Base-by-base conservation (phyloP, 257 asterid genomes). In the Mentha longifolia region DNA sequence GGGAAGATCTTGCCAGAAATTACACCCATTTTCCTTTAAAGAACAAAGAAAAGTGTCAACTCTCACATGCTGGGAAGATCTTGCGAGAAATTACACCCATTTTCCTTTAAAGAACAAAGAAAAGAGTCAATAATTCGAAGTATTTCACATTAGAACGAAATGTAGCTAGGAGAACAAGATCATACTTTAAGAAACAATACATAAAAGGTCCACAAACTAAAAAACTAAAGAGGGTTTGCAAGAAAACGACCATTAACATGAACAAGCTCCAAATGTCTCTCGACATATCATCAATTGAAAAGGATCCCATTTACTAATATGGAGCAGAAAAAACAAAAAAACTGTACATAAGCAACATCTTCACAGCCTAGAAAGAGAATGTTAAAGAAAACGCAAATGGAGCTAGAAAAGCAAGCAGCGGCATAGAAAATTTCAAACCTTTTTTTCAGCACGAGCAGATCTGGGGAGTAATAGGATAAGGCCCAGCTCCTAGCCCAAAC, bases 1-100 rank as follows among this genome's bases (percentile, higher is more conserved):
- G 99, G 99, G 82, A 92, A 89, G 59, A 95, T 50, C 83, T 92
- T 92, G 55, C 98, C 90, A 65, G 98, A 95, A 83, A 95, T 88
- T 9, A 86, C 83, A 52, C 99, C 99, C 99, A 95, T 82, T 79
- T 78, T 66, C 83, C 96, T 82, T 30, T 30, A 71, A 19, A 31
- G 4, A 50, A 31, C 30, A 37, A 45, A 61, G 7, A 64, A 60
- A 4, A 39, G 9, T n/a, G n/a, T n/a, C n/a, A n/a, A n/a, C n/a
- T n/a, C n/a, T n/a, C n/a, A n/a, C n/a, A n/a, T n/a, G n/a, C n/a
- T n/a, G n/a, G n/a, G n/a, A n/a, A n/a, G n/a, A n/a, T n/a, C n/a
- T n/a, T n/a, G n/a, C n/a, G n/a, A n/a, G n/a, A n/a, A n/a, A n/a
- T n/a, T n/a, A n/a, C n/a, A n/a, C n/a, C n/a, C n/a, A n/a, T n/a